phyloP scores from a whole-genome alignment of 2,329 filamentous ascomycete species.

The Botrytis pseudocinerea region DNA sequence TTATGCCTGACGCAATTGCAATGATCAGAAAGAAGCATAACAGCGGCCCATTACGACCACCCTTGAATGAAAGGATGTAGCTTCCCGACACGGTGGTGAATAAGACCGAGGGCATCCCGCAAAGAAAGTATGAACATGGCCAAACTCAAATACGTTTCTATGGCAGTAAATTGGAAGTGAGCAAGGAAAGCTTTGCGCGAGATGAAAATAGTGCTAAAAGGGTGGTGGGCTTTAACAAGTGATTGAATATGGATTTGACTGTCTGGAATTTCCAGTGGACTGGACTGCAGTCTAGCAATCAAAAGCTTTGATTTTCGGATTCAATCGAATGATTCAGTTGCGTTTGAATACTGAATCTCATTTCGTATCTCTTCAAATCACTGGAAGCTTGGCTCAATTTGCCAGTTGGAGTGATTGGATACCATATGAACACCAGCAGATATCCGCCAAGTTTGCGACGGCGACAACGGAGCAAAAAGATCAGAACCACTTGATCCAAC shows the following conservation, averaged over 20 bases:
- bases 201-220: not conserved
- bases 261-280: not conserved
- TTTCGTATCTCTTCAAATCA: not conserved
- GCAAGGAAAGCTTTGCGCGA: not conserved
- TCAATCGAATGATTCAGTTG: not conserved
- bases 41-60: not conserved
- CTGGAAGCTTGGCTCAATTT: not conserved
- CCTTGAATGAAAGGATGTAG: not conserved
- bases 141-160: not conserved
- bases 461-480: not conserved
- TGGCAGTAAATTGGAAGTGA: not conserved
- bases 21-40: not conserved
- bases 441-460: too few species aligned
- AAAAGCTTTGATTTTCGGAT: not conserved
- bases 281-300: not conserved
- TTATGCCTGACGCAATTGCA: not conserved
- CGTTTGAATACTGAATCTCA: not conserved
- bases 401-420: not conserved
- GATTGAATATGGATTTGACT: not conserved
- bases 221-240: not conserved
- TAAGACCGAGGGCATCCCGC: not conserved
- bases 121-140: not conserved
- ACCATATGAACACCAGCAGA: not conserved
- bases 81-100: not conserved
- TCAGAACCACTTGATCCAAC: constrained; percentile 7